Percentiles rank a stretch among this genome's conserved stretches.
Conservation (phyloP, 192 early-diverging fungal species). For the Umbelopsis vinacea region DNA sequence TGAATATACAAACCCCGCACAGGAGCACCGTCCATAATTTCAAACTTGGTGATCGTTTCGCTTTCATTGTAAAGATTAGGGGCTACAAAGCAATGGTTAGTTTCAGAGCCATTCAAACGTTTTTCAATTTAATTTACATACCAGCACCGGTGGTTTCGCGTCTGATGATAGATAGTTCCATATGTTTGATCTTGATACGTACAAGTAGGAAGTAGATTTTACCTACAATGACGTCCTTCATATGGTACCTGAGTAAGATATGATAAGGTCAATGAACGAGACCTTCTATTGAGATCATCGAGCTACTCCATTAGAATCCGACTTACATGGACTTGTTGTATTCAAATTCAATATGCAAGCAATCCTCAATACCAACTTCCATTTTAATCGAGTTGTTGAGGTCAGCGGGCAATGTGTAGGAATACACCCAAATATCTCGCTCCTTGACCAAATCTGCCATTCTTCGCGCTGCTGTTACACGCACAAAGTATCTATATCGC, state of each 20-base stretch:
- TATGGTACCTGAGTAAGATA: conserved; percentile 73
- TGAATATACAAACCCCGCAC: conserved; percentile 67
- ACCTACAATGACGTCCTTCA: conserved; percentile 99
- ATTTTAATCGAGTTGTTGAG: conserved; percentile 97
- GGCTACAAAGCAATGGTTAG: conserved; percentile 41
- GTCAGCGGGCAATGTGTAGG: conserved; percentile 91
- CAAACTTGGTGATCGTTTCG: conserved; percentile 98
- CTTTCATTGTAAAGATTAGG: conserved; percentile 99
- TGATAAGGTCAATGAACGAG: background rate
- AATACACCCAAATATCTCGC: conserved; percentile 99
- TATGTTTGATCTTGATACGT: conserved; percentile 99
- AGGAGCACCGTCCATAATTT: conserved; percentile 99
- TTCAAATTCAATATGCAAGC: conserved; percentile 99
- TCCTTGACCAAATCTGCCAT: conserved; percentile 88
- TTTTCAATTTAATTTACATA: conserved; percentile 26
- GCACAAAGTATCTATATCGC: conserved; percentile 83
- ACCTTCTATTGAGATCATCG: background rate
- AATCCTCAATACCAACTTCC: conserved; percentile 99
- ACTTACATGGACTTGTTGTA: conserved; percentile 97
- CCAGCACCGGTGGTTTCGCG: conserved; percentile 94
- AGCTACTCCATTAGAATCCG: background rate
- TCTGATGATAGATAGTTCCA: conserved; percentile 98
- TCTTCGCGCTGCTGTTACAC: conserved; percentile 87
- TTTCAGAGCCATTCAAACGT: background rate
- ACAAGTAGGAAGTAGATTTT: conserved; percentile 99